Percentiles rank a stretch among this genome's conserved stretches.
These are phyloP conservation scores for Backusella sp. DNA, from an alignment of 192 early-diverging fungal species.

Conservation along the genomic window DNA sequence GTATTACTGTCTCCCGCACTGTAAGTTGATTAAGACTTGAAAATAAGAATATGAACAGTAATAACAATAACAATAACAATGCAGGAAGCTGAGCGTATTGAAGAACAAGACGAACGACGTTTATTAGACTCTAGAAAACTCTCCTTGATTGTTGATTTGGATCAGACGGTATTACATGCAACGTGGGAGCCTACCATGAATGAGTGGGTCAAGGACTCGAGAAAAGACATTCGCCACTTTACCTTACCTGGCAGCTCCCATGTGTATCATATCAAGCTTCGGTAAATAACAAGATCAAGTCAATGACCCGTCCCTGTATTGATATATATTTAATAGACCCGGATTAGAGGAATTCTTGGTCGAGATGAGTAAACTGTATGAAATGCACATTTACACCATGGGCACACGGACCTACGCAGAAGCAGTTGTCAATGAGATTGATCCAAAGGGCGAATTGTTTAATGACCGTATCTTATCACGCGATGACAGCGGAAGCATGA, in stretches of 20 bases:
- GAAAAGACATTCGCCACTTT: constrained; percentile 76
- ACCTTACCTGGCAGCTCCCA: constrained; percentile 65
- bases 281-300: constrained; percentile 39
- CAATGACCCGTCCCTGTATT: no score
- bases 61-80: not conserved
- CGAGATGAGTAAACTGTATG: constrained; percentile 67
- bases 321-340: constrained; percentile 66
- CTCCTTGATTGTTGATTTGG: constrained; percentile 93
- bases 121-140: constrained; percentile 69
- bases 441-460: constrained; percentile 79
- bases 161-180: constrained; percentile 97
- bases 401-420: constrained; percentile 93
- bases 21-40: constrained; percentile 27
- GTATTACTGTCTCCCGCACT: constrained; percentile 64
- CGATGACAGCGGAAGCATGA: constrained; percentile 87
- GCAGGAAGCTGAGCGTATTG: constrained; percentile 70
- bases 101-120: constrained; percentile 60
- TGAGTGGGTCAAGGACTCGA: constrained; percentile 63
- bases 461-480: constrained; percentile 87
- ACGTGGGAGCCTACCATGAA: constrained; percentile 74
- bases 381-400: constrained; percentile 99
- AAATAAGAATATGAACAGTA: not conserved
- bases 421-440: constrained; percentile 82
- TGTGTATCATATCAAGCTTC: constrained; percentile 83
- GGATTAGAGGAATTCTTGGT: constrained; percentile 78